phyloP scores from a whole-genome alignment of 805 yeast species.

The Saccharomycopsis schoenii region DNA sequence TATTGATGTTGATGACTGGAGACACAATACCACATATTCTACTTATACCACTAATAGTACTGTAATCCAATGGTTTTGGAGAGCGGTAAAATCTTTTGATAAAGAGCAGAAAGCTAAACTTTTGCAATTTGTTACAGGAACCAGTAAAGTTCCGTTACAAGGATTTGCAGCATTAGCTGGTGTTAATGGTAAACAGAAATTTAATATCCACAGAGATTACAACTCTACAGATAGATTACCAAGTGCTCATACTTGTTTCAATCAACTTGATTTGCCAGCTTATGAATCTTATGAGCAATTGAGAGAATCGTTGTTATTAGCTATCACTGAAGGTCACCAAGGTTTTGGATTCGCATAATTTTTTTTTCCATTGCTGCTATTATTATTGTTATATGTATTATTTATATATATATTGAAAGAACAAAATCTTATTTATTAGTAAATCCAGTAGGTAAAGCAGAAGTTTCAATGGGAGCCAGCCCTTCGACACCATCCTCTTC shows the following conservation, averaged over 20 bases:
- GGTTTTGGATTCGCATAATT: constrained; percentile 80
- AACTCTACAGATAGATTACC: constrained; percentile 83
- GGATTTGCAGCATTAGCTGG: constrained; percentile 90
- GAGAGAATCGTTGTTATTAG: constrained; percentile 68
- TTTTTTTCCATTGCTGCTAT: not conserved
- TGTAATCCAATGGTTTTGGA: constrained; percentile 95
- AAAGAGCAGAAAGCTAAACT: constrained; percentile 89
- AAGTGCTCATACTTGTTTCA: constrained; percentile 93
- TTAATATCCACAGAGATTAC: constrained; percentile 82
- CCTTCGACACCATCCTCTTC: constrained; percentile 2
- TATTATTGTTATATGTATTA: not conserved
- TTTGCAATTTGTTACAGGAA: constrained; percentile 93
- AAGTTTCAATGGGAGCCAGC: not conserved
- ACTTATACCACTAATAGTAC: constrained; percentile 77
- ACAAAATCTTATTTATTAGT: not conserved
- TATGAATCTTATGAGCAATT: constrained; percentile 83
- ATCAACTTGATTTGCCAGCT: constrained; percentile 88
- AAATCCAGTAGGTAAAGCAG: not conserved
- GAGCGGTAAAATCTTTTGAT: constrained; percentile 91
- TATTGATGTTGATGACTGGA: constrained; percentile 95
- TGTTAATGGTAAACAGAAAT: constrained; percentile 74
- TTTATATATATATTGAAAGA: not conserved
- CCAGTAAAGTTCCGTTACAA: constrained; percentile 88
- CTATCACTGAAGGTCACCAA: constrained; percentile 90
- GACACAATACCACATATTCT: constrained; percentile 67